A percentile compares a stretch with the other conserved stretches of the same genome.
These are phyloP conservation scores for Solanum dulcamara DNA, from an alignment of 257 asterid species.

Conservation along the genomic window DNA sequence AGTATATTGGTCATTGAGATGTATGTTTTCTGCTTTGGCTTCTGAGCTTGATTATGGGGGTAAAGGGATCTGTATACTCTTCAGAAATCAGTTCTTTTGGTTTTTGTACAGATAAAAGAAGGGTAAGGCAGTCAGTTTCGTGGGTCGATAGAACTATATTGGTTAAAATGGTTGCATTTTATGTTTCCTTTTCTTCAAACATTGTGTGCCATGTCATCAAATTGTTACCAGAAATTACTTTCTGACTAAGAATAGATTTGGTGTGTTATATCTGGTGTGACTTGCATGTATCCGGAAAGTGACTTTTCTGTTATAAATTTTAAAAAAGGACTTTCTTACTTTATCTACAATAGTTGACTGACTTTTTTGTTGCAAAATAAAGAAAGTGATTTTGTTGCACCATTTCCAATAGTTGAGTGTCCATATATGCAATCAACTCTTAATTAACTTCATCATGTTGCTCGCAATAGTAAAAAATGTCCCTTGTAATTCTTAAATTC, in stretches of 20 bases:
- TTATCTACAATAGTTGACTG: neutral
- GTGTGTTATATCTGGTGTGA: neutral
- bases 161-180: neutral
- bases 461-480: neutral
- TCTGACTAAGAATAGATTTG: neutral
- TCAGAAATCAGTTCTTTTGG: constrained; percentile 33
- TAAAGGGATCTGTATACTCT: constrained; percentile 54
- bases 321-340: neutral
- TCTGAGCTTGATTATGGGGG: constrained; percentile 28
- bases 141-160: neutral
- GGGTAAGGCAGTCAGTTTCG: neutral
- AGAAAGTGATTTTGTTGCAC: neutral
- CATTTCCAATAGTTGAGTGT: neutral
- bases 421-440: neutral
- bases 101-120: neutral
- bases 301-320: neutral
- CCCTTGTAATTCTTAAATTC: neutral
- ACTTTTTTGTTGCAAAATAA: neutral
- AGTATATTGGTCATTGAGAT: constrained; percentile 62
- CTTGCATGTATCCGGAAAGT: too few species aligned
- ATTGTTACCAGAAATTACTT: neutral
- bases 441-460: neutral
- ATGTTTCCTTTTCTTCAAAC: neutral
- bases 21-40: constrained; percentile 42
- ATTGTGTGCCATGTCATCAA: neutral